Percentiles rank a stretch among this genome's conserved stretches.
These are phyloP conservation scores for Phanerochaete sordida DNA, from an alignment of 768 basidiomycete species.

Conservation along the genomic window DNA sequence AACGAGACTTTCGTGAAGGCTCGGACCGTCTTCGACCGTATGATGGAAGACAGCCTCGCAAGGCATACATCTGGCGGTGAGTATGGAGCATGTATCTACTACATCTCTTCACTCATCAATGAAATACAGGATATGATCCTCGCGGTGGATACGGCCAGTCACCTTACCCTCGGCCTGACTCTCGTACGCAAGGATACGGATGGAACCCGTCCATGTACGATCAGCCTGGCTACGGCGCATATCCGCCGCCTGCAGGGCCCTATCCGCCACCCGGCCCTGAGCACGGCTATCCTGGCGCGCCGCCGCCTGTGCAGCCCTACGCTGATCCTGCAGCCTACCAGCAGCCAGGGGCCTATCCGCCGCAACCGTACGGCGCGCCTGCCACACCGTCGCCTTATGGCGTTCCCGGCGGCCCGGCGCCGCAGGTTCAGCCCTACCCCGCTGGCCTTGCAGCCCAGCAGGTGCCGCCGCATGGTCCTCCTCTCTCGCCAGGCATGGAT, in stretches of 20 bases:
- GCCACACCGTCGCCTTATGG: background rate
- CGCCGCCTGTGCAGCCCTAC: slow-evolving; percentile 13
- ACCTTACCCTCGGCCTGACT: slow-evolving; percentile 29
- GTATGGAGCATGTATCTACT: slow-evolving; percentile 14
- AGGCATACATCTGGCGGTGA: slow-evolving; percentile 59
- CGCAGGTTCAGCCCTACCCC: background rate
- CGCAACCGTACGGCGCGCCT: slow-evolving; percentile 11
- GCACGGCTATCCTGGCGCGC: slow-evolving; percentile 18
- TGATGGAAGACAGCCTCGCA: slow-evolving; percentile 90
- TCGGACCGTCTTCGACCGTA: slow-evolving; percentile 83
- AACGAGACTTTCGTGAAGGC: slow-evolving; percentile 92
- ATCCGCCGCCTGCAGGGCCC: slow-evolving; percentile 28
- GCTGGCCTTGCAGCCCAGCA: background rate
- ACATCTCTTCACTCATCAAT: background rate
- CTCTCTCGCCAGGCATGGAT: background rate
- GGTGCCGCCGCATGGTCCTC: background rate
- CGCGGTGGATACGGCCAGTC: slow-evolving; percentile 19
- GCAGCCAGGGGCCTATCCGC: slow-evolving; percentile 8
- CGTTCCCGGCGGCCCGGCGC: background rate
- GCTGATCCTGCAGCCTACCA: slow-evolving; percentile 24
- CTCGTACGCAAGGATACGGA: slow-evolving; percentile 44
- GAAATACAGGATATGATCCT: slow-evolving; percentile 52
- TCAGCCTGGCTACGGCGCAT: slow-evolving; percentile 39
- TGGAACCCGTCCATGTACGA: slow-evolving; percentile 49
- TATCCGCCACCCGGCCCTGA: slow-evolving; percentile 24